Evolutionary conservation across 257 asterid species (phyloP), one percentile per base, ranked within the genome.

Genomic region (Jacaranda copaia): DNA sequence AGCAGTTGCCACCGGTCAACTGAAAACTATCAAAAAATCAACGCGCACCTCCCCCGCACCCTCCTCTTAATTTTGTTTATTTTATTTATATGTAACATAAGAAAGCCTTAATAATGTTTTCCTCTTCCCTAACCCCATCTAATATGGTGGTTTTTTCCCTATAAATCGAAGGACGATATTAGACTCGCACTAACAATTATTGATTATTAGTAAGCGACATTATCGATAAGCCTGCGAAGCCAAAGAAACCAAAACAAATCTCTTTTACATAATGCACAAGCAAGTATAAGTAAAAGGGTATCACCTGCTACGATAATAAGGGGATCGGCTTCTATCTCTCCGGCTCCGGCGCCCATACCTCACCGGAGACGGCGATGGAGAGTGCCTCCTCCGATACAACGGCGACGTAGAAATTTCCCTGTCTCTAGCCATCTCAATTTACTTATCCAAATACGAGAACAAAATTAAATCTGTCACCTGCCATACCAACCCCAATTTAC

Each of bases 351-450:
- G 95, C 74, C 89, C 87, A 79, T 86, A 78, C 87, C 93, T 87
- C 81, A 84, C 90, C 82, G 97, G 97, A 59, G 98, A 91, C 76
- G 93, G 98, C 6, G 98, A 88, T 38, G 87, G 94, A 14, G 98
- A 92, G 84, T 91, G 84, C 83, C 96, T 92, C 88, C 96, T 83
- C 62, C 91, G 78, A 77, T 86, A 60, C 67, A 93, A 77, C 76
- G 99, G 98, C 20, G 99, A 93, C 86, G 92, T 85, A 66, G 99
- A 96, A 65, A 92, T 76, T 57, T 88, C 96, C 88, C 96, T 88
- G 65, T 91, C 94, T 80, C 96, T 88, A 38, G 90, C 97, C 97
- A 92, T 93, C 82, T 46, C 69, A 76, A 70, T 64, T 61, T 15
- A 67, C 77, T 82, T 61, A 49, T 77, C 74, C 65, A 61, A 70